Evolutionary conservation across 2,329 filamentous ascomycete genomes (phyloP).

Genomic region (Lachnellula subtilissima): DNA sequence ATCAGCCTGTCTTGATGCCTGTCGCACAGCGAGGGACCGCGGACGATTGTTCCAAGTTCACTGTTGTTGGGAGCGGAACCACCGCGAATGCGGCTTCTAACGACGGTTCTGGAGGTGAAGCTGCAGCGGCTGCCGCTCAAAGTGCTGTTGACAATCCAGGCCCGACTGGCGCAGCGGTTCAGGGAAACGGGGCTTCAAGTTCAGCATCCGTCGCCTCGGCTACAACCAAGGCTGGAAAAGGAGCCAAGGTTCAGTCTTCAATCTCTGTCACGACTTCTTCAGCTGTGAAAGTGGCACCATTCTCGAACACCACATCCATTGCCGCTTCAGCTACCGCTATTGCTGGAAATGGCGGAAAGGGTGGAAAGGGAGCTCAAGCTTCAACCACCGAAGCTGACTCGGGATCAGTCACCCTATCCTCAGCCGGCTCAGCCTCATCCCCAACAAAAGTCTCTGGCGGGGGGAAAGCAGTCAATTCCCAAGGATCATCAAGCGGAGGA

Average conservation of each 20-base stretch:
- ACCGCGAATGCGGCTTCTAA: slow-evolving; percentile 19
- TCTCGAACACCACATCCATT: background rate
- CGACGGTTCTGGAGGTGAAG: slow-evolving; percentile 14
- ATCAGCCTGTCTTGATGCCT: slow-evolving; percentile 40
- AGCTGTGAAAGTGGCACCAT: background rate
- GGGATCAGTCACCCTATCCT: background rate
- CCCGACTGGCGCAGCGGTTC: slow-evolving; percentile 22
- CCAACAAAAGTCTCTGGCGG: slow-evolving; percentile 5
- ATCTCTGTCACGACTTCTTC: background rate
- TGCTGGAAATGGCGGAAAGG: slow-evolving; percentile 12
- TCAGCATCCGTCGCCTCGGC: slow-evolving; percentile 1
- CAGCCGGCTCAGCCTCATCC: background rate
- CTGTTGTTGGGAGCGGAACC: slow-evolving; percentile 28
- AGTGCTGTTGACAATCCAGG: slow-evolving; percentile 1
- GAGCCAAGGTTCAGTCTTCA: background rate
- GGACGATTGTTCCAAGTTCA: slow-evolving; percentile 43
- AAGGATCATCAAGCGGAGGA: background rate
- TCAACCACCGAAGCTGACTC: background rate
- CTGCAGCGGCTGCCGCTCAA: slow-evolving; percentile 11
- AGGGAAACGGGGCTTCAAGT: slow-evolving; percentile 16
- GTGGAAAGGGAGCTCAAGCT: slow-evolving; percentile 4
- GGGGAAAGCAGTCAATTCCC: background rate
- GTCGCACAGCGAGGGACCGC: slow-evolving; percentile 41
- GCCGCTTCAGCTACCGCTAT: slow-evolving; percentile 2
- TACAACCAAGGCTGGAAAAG: slow-evolving; percentile 1